Conservation (phyloP, 2,329 filamentous ascomycete species). For the Cladosporium cucumerinum region DNA sequence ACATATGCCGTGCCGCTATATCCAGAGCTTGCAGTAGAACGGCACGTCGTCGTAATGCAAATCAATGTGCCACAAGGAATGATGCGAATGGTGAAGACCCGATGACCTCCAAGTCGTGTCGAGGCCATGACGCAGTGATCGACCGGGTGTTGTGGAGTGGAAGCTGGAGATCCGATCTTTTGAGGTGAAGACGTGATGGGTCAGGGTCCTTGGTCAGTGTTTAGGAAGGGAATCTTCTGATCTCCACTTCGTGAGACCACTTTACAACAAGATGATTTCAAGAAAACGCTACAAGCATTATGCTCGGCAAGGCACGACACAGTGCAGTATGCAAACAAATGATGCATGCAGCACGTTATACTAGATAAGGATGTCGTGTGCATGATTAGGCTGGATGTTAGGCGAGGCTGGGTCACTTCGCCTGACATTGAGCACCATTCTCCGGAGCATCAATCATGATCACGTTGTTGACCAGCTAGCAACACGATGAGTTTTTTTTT, state of each 20-base stretch:
- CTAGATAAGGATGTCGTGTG: neutral
- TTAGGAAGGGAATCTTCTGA: neutral
- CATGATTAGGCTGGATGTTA: neutral
- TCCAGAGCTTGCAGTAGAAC: neutral
- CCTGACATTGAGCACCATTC: neutral
- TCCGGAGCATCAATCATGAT: neutral
- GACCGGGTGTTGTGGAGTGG: slow-evolving; percentile 4
- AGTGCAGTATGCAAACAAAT: neutral
- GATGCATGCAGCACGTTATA: neutral
- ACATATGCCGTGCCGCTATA: neutral
- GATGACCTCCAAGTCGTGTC: neutral
- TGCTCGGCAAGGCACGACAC: too few species aligned
- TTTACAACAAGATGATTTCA: too few species aligned
- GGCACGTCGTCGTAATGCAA: neutral
- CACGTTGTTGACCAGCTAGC: neutral
- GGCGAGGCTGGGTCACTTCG: neutral
- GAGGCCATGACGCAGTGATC: slow-evolving; percentile 10
- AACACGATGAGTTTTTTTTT: neutral
- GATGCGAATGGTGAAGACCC: neutral
- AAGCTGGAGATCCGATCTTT: neutral
- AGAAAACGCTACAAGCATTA: too few species aligned
- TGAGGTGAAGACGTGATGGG: neutral
- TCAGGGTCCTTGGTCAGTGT: neutral
- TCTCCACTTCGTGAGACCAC: too few species aligned
- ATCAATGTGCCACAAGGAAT: neutral